These are phyloP conservation scores for Mortierella sp. DNA, from an alignment of 371 early-diverging fungal species.

Conservation along the genomic window DNA sequence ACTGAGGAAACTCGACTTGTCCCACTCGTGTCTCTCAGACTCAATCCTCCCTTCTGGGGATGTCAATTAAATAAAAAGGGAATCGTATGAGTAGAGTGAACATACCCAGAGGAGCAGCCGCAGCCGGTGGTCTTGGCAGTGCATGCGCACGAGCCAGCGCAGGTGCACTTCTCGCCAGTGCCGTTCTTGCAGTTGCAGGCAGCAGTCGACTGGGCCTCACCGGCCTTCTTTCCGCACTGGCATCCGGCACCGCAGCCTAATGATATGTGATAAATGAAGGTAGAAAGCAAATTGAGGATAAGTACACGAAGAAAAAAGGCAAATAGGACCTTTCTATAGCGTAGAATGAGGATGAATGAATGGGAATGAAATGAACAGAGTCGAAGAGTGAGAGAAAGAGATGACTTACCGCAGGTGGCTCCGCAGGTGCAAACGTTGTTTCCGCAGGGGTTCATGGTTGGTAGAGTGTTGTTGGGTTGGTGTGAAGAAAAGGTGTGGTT, in stretches of 20 bases:
- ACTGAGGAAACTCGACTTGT: background rate
- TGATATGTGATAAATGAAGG: too few species aligned
- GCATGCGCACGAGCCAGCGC: conserved; percentile 49
- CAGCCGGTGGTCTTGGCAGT: conserved; percentile 37
- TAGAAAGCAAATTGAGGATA: background rate
- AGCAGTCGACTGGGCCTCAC: conserved; percentile 21
- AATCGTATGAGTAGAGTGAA: background rate
- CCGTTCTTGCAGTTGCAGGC: conserved; percentile 57
- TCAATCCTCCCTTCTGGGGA: background rate
- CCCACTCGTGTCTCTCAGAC: background rate
- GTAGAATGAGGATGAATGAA: background rate
- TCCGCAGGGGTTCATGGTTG: conserved; percentile 57
- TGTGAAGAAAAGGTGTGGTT: background rate
- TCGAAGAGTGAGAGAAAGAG: background rate
- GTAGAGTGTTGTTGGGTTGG: background rate
- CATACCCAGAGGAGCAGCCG: conserved; percentile 53
- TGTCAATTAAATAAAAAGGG: background rate
- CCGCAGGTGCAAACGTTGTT: conserved; percentile 56
- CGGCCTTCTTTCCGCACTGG: conserved; percentile 54
- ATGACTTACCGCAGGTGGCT: conserved; percentile 43
- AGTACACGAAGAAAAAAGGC: background rate
- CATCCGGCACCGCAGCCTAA: conserved; percentile 54
- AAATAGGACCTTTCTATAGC: background rate
- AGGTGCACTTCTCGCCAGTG: conserved; percentile 34
- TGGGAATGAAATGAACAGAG: background rate